Evolutionary conservation across 495 filamentous ascomycete genomes (phyloP).

Genomic region (Thermochaetoides thermophila): DNA sequence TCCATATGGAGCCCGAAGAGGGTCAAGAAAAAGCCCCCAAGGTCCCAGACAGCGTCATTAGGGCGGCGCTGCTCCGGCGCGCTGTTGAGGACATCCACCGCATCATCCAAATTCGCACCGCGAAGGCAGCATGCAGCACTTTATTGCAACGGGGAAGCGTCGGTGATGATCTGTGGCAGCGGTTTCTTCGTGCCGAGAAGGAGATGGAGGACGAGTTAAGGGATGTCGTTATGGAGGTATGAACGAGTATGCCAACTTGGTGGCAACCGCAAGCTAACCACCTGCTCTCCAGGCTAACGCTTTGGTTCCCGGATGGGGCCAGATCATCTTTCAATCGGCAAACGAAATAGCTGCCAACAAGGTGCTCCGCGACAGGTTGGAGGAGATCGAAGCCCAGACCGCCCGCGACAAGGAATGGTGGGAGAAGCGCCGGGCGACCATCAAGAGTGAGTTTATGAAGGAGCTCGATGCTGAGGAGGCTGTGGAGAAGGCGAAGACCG

Average conservation of each 20-base stretch:
- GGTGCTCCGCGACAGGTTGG: slow-evolving; percentile 56
- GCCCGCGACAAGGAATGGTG: slow-evolving; percentile 75
- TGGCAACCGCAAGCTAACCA: too few relatives aligned
- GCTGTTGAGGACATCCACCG: slow-evolving; percentile 84
- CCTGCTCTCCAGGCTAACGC: slow-evolving; percentile 54
- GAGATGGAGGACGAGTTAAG: slow-evolving; percentile 93
- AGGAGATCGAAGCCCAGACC: slow-evolving; percentile 58
- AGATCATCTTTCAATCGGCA: slow-evolving; percentile 88
- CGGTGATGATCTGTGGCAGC: slow-evolving; percentile 91
- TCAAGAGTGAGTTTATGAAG: slow-evolving; percentile 70
- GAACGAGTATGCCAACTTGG: too few relatives aligned
- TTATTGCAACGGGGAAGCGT: slow-evolving; percentile 82
- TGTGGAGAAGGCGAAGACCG: slow-evolving; percentile 8
- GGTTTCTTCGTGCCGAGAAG: slow-evolving; percentile 81
- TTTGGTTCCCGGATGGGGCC: slow-evolving; percentile 73
- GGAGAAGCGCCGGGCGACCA: slow-evolving; percentile 59
- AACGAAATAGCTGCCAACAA: slow-evolving; percentile 68
- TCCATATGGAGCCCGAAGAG: slow-evolving; percentile 64
- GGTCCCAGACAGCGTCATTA: slow-evolving; percentile 72
- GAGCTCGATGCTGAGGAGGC: slow-evolving; percentile 55
- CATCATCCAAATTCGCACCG: slow-evolving; percentile 67
- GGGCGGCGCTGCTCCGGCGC: slow-evolving; percentile 79
- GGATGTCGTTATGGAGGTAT: slow-evolving; percentile 85
- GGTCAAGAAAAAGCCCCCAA: slow-evolving; percentile 54
- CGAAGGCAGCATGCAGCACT: slow-evolving; percentile 71